Evolutionary conservation across 257 asterid genomes (phyloP), one percentile per base, ranked within the genome.

Genomic region (Solanum tacnaense): DNA sequence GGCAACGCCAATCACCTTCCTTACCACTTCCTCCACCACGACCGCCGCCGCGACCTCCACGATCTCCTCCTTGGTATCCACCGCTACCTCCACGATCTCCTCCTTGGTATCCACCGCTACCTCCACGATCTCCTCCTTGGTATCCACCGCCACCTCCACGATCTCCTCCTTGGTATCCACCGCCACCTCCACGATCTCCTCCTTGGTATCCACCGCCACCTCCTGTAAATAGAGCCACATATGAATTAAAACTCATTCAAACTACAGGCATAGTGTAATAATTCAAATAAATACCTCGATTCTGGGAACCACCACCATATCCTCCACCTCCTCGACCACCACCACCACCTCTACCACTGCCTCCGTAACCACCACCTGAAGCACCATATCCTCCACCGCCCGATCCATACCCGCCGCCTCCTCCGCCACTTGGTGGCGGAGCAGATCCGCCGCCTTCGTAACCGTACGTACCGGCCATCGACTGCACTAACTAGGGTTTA

Each of bases 1-100:
- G 99, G 91, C 99, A 97, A 27, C 92, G 97, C 99, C 99, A 97
- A 74, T 97, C 99, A 7, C 99, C 99, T 4, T 94, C 99, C 93
- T 98, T 92, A 71, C 98, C 99, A 72, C 98, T 89, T 88, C 98
- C 99, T 25, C 97, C 94, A 23, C 97, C 93, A 3, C 98, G 91
- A 38, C 98, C 95, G 15, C 98, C 95, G 10, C 97, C 93, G 10
- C 97, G 91, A 3, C 94, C 90, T 21, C 86, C 94, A 20, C 97
- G 78, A 11, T 94, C 98, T 10, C 92, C 88, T 52, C 92, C 90
- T 23, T 87, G 91, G 67, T 89, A 85, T 85, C 92, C 92, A 58
- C 91, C 91, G 1, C 94, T 95, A 18, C 94, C 91, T 13, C 36
- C 94, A 20, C 97, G 78, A 10, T 94, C 98, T 10, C 92, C 88